A percentile compares a stretch with the other conserved stretches of the same genome.
These are phyloP conservation scores for Phytophthora quininea DNA, from an alignment of 352 stramenopile genomes.

Conservation along the genomic window DNA sequence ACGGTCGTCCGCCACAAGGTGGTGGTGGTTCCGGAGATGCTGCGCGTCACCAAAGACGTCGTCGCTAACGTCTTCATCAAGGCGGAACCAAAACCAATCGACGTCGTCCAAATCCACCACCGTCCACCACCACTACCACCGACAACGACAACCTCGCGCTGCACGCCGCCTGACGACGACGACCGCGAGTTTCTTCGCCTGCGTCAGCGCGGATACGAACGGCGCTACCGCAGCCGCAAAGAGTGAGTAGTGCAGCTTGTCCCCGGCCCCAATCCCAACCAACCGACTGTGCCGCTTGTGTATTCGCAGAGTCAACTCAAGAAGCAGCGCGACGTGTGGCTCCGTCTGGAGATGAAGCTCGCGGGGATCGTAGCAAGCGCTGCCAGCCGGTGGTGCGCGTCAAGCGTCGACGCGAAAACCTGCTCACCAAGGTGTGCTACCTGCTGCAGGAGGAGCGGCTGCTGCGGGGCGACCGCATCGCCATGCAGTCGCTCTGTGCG, in stretches of 20 bases:
- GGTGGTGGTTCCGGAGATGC: not conserved
- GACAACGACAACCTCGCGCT: not conserved
- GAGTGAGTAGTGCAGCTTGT: slow-evolving; percentile 32
- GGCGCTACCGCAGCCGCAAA: slow-evolving; percentile 47
- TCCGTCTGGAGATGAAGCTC: slow-evolving; percentile 38
- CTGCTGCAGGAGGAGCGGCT: slow-evolving; percentile 35
- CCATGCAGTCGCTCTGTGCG: slow-evolving; percentile 27
- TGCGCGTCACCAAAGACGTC: slow-evolving; percentile 3
- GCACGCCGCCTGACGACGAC: slow-evolving; percentile 1
- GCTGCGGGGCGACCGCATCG: slow-evolving; percentile 27
- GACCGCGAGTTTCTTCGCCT: slow-evolving; percentile 41
- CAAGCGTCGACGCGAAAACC: not conserved
- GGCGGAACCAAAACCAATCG: slow-evolving; percentile 3
- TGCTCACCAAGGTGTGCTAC: slow-evolving; percentile 19
- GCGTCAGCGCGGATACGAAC: slow-evolving; percentile 50
- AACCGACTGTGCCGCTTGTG: slow-evolving; percentile 12
- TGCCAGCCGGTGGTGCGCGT: slow-evolving; percentile 22
- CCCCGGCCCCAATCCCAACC: not conserved
- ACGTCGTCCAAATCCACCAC: not conserved
- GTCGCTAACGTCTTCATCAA: slow-evolving; percentile 9
- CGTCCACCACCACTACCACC: not conserved
- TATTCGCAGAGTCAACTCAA: slow-evolving; percentile 35
- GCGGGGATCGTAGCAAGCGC: slow-evolving; percentile 16
- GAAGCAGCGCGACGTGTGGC: slow-evolving; percentile 32
- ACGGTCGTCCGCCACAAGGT: not conserved